Base-by-base conservation (phyloP, 345 rosid genomes). In the Lenwebbia sp. region DNA sequence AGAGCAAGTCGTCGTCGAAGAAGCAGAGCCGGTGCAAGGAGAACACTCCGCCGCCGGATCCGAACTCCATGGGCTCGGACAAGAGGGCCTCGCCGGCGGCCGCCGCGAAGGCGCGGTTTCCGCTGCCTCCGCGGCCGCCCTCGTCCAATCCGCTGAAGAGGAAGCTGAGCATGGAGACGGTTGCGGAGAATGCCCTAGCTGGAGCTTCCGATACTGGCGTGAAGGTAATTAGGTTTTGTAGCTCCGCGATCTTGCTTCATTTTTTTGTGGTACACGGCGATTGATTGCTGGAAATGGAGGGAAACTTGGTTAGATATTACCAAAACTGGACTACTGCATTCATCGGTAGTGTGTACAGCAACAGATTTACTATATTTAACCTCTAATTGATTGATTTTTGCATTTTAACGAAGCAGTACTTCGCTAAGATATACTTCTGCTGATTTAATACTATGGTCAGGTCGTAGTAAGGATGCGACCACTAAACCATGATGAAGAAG, bases 401-500 rank as follows among this genome's bases (percentile, higher is more conserved):
- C 84, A 83, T 53, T 54, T 37, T 37, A 53, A 83, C 25, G 51
- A 12, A 40, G 50, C 83, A 52, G 28, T 75, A 22, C 70, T 37
- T 4, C 40, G 70, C 22, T 30, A 52, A 47, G 13, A 85, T 30
- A 54, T 70, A 0, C 54, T 44, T 50, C 17, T 57, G 25, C 70
- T 19, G 26, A 70, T 82, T 40, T 60, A 44, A 52, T 41, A 21
- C 54, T 11, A 54, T 23, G 90, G 52, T 83, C 86, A 96, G 99
- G 99, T 98, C 56, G 84, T 98, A 57, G 96, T 98, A 23, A 92
- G 99, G 60, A 92, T 98, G 98, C 92, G 98, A 70, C 99, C 99
- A 26, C 91, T 87, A 74, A 92, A 87, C 83, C 94, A 93, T 87
- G 96, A 94, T 37, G 98, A 92, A 85, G 94, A 92, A 84, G 93